Percentiles rank a stretch among this genome's conserved stretches.
These are phyloP conservation scores for Pyrenophora graminea DNA, from an alignment of 2,329 filamentous ascomycete genomes.

Conservation along the genomic window DNA sequence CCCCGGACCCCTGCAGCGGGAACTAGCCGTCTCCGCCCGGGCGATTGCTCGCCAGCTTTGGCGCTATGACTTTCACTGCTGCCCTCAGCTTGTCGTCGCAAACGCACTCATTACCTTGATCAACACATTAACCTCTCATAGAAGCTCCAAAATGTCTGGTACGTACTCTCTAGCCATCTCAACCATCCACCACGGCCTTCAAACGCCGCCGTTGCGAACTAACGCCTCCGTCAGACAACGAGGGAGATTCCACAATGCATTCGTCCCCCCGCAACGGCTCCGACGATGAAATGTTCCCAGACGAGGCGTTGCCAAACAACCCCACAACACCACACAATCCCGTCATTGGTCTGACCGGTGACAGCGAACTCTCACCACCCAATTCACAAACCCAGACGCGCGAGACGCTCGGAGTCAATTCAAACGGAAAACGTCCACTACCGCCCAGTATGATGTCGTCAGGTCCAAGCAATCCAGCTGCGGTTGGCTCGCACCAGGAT, in stretches of 20 bases:
- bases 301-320: conserved; percentile 42
- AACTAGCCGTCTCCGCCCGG: conserved; percentile 11
- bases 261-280: conserved; percentile 48
- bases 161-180: not conserved
- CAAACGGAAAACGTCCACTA: conserved; percentile 44
- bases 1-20: conserved; percentile 17
- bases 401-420: conserved; percentile 38
- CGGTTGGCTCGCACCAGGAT: conserved; percentile 18
- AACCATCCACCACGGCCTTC: conserved; percentile 14
- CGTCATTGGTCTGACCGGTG: conserved; percentile 21
- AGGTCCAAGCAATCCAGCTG: conserved; percentile 10
- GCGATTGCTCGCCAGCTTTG: conserved; percentile 9
- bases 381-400: conserved; percentile 52
- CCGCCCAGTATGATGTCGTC: conserved; percentile 21
- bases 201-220: conserved; percentile 15
- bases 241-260: conserved; percentile 62
- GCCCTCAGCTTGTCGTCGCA: conserved; percentile 2
- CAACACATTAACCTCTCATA: not conserved
- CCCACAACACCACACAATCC: conserved; percentile 49
- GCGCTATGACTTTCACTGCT: conserved; percentile 15
- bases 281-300: conserved; percentile 51
- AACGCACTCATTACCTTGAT: conserved; percentile 3
- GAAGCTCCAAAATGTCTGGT: conserved; percentile 18
- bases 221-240: conserved; percentile 49
- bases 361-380: conserved; percentile 59